These are phyloP conservation scores for Cystobasidium ongulense DNA, from an alignment of 768 basidiomycete genomes.

Conservation along the genomic window DNA sequence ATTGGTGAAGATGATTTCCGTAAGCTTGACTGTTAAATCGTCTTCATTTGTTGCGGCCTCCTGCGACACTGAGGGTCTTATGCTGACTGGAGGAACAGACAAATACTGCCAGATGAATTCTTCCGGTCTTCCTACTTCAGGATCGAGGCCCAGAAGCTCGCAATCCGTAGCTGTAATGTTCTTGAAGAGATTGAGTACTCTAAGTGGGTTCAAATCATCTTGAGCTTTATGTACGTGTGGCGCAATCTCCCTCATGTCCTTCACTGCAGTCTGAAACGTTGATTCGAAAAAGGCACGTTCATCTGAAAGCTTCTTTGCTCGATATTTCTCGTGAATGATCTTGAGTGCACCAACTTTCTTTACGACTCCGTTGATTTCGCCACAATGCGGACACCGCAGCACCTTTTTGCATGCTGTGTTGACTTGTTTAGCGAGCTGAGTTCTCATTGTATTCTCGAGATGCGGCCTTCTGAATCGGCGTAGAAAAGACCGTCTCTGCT, in stretches of 20 bases:
- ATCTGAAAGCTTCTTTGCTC: slow-evolving; percentile 89
- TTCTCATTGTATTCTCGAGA: slow-evolving; percentile 86
- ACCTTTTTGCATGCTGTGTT: slow-evolving; percentile 80
- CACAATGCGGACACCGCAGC: slow-evolving; percentile 84
- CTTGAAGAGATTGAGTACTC: slow-evolving; percentile 83
- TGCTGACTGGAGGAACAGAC: slow-evolving; percentile 94
- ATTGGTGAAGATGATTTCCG: slow-evolving; percentile 92
- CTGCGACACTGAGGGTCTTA: slow-evolving; percentile 91
- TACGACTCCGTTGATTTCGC: slow-evolving; percentile 84
- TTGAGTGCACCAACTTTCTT: slow-evolving; percentile 92
- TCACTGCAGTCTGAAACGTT: slow-evolving; percentile 70
- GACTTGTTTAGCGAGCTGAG: slow-evolving; percentile 70
- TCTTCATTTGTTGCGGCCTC: slow-evolving; percentile 95
- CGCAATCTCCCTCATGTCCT: slow-evolving; percentile 75
- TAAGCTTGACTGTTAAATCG: slow-evolving; percentile 91
- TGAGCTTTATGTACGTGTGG: slow-evolving; percentile 78
- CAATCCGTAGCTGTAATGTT: slow-evolving; percentile 94
- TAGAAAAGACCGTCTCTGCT: slow-evolving; percentile 72
- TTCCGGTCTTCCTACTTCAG: slow-evolving; percentile 81
- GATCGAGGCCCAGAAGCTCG: slow-evolving; percentile 83
- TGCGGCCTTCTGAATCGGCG: slow-evolving; percentile 81
- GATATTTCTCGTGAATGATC: slow-evolving; percentile 95
- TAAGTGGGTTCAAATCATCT: slow-evolving; percentile 89
- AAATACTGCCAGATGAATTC: slow-evolving; percentile 99
- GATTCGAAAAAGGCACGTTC: slow-evolving; percentile 57